Percentiles rank a stretch among this genome's conserved stretches.
phyloP scores from a whole-genome alignment of 345 rosid genomes.

The Populus deltoides region DNA sequence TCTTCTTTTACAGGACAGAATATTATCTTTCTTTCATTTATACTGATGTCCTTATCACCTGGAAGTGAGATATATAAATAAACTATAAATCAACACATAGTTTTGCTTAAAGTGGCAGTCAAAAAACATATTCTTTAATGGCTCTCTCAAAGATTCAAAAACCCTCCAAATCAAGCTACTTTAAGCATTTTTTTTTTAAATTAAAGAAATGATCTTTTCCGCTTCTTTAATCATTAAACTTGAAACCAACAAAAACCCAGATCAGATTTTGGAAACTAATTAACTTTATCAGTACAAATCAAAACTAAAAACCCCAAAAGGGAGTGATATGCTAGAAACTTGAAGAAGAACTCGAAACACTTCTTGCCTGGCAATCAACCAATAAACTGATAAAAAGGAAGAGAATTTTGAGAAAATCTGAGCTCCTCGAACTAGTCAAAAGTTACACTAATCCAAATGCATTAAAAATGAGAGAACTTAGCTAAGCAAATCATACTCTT shows the following conservation, averaged over 20 bases:
- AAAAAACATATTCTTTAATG: conserved; percentile 28
- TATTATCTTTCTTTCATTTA: conserved; percentile 10
- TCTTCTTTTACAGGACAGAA: conserved; percentile 12
- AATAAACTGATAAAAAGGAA: neutral
- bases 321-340: neutral
- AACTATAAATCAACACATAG: neutral
- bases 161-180: conserved; percentile 26
- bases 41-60: conserved; percentile 25
- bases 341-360: conserved; percentile 3
- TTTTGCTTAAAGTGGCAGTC: conserved; percentile 27
- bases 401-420: conserved; percentile 15
- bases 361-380: conserved; percentile 4
- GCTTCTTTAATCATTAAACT: conserved; percentile 24
- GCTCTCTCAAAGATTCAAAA: conserved; percentile 21
- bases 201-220: conserved; percentile 10
- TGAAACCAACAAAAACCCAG: conserved; percentile 20
- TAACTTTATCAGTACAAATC: neutral
- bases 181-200: neutral
- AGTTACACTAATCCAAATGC: conserved; percentile 12
- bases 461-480: conserved; percentile 10
- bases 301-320: neutral
- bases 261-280: conserved; percentile 14
- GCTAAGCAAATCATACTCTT: neutral
- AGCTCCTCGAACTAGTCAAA: conserved; percentile 8
- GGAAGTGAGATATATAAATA: conserved; percentile 3